phyloP scores from a whole-genome alignment of 306 rosid species.

The Quercus suber region DNA sequence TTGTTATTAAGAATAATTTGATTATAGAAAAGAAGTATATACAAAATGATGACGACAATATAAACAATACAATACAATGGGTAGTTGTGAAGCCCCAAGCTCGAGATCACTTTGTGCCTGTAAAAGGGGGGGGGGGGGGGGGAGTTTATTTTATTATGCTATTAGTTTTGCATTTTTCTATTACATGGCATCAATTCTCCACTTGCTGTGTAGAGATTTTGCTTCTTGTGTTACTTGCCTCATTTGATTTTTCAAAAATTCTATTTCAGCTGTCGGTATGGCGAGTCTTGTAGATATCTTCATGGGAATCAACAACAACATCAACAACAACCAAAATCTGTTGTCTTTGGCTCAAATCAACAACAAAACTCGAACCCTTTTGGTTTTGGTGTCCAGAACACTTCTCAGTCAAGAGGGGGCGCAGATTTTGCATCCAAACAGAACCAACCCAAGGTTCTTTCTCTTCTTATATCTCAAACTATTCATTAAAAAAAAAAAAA shows the following conservation, averaged over 20 bases:
- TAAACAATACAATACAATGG: too few species aligned
- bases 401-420: conserved; percentile 29
- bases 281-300: conserved; percentile 62
- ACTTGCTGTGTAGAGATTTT: neutral
- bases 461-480: conserved; percentile 4
- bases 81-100: too few species aligned
- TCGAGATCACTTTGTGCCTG: neutral
- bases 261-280: conserved; percentile 68
- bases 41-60: too few species aligned
- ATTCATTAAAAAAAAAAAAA: neutral
- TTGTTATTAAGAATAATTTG: too few species aligned
- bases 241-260: neutral
- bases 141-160: neutral
- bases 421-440: conserved; percentile 40
- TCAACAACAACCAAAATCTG: conserved; percentile 51
- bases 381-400: conserved; percentile 72
- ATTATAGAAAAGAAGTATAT: too few species aligned
- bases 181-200: neutral
- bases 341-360: conserved; percentile 24
- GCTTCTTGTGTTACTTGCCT: neutral
- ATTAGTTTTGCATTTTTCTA: neutral
- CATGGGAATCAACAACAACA: conserved; percentile 56
- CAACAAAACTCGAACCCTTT: conserved; percentile 65
- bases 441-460: conserved; percentile 56
- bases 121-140: too few species aligned